These are phyloP conservation scores for Apiotrichum laibachii DNA, from an alignment of 1,284 basidiomycete species.

Conservation along the genomic window DNA sequence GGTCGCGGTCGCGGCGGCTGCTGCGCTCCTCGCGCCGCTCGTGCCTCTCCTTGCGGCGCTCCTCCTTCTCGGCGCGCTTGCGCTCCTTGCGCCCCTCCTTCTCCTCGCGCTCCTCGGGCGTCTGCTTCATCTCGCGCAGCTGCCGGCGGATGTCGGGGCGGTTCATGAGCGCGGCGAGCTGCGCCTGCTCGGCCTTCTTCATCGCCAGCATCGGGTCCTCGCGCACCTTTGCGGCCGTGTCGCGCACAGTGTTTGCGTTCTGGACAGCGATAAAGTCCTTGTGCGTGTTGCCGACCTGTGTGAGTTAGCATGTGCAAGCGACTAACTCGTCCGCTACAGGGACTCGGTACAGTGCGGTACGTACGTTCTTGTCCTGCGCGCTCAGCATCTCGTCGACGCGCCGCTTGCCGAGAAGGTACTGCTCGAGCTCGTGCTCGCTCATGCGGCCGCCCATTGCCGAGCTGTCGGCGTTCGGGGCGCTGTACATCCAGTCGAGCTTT, in stretches of 20 bases:
- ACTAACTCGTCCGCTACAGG: too few species aligned
- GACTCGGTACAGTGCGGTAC: too few species aligned
- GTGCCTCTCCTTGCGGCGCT: slow-evolving; percentile 10
- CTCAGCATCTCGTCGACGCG: slow-evolving; percentile 92
- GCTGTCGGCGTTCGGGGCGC: slow-evolving; percentile 81
- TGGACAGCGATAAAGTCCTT: slow-evolving; percentile 89
- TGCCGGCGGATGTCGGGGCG: slow-evolving; percentile 85
- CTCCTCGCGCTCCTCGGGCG: slow-evolving; percentile 51
- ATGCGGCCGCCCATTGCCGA: slow-evolving; percentile 60
- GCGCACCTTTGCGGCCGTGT: slow-evolving; percentile 87
- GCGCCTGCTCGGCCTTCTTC: slow-evolving; percentile 94
- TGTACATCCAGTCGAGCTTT: slow-evolving; percentile 98
- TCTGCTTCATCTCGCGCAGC: slow-evolving; percentile 70
- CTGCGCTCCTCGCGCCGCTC: slow-evolving; percentile 19
- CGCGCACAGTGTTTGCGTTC: slow-evolving; percentile 85
- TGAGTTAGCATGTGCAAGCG: background rate
- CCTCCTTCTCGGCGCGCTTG: slow-evolving; percentile 60
- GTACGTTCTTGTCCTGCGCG: slow-evolving; percentile 77
- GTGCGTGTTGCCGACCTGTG: slow-evolving; percentile 73
- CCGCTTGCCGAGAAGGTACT: slow-evolving; percentile 97
- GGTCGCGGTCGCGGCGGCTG: background rate
- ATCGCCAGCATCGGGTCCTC: slow-evolving; percentile 95
- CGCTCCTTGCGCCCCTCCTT: slow-evolving; percentile 61
- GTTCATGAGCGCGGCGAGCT: slow-evolving; percentile 81
- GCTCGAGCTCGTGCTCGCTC: slow-evolving; percentile 80